Evolutionary conservation across 169 alveolate species (phyloP), one percentile per base, ranked within the genome.

Genomic region (Plasmodium knowlesi): DNA sequence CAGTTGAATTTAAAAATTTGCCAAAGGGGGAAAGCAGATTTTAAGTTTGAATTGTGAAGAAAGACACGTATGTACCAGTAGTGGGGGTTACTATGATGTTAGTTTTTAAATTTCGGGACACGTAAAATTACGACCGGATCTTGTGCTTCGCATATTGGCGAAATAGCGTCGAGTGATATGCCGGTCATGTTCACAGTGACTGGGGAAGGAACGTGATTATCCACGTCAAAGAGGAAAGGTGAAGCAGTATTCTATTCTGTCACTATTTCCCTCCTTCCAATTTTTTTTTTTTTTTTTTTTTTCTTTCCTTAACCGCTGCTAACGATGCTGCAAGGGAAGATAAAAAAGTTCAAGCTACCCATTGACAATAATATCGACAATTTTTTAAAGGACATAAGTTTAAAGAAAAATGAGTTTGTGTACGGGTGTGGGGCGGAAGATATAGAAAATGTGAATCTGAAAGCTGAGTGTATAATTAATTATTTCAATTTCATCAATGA

Each of bases 291-390:
- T n/a, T 61, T 61, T 61, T 19, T 61, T 61, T 1, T 61, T 61
- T 61, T 61, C 19, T n/a, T 61, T 67, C 39, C 76, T 22, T 1
- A 3, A 9, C 37, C 39, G 3, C 41, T 67, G 12, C 16, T 9
- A 74, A 85, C 53, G 30, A 89, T 89, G 94, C 25, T 89, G 67
- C 91, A 89, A 50, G 94, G 94, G 82, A 89, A 71, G 83, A 89
- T 89, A 37, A 89, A 89, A 80, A 89, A 89, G 53, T 89, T 89
- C 82, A 89, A 89, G 53, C 22, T 89, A 0, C 94, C 94, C 12
- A 39, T 89, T 16, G 71, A 89, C 30, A 89, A 89, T 70, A 78
- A 25, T 32, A 41, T 89, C n/a, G 94, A 89, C 22, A 89, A 78
- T 78, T 89, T 89, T 89, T 37, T 89, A 70, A 80, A 89, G 73